A percentile compares a stretch with the other conserved stretches of the same genome.
Evolutionary conservation across 805 yeast genomes (phyloP).

Genomic region (Limtongia smithiae): DNA sequence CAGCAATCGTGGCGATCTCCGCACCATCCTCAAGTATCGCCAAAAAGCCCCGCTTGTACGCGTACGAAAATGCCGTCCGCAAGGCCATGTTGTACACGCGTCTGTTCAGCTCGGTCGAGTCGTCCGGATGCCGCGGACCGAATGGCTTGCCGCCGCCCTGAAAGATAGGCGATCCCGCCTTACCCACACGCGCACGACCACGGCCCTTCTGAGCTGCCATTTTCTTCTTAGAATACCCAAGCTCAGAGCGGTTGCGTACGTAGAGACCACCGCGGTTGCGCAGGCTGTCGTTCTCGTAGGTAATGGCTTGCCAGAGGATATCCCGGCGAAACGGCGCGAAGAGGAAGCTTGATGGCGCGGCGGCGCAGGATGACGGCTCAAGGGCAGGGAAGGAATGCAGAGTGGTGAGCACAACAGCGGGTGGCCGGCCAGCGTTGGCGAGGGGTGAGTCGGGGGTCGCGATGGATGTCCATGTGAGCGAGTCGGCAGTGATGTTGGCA

Average conservation of each 20-base stretch:
- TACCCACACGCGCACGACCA: constrained; percentile 95
- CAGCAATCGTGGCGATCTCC: constrained; percentile 31
- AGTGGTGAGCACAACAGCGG: constrained; percentile 15
- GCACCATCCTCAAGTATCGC: constrained; percentile 59
- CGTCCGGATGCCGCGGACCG: constrained; percentile 87
- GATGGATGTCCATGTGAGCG: background rate
- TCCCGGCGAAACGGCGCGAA: constrained; percentile 83
- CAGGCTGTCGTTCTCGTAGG: constrained; percentile 75
- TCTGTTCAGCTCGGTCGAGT: constrained; percentile 70
- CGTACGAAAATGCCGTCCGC: constrained; percentile 76
- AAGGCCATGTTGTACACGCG: constrained; percentile 74
- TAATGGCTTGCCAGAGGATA: constrained; percentile 88
- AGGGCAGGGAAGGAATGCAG: constrained; percentile 79
- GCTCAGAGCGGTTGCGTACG: constrained; percentile 81
- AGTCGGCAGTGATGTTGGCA: background rate
- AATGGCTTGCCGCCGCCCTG: constrained; percentile 85
- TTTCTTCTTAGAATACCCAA: constrained; percentile 79
- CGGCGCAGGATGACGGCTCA: constrained; percentile 75
- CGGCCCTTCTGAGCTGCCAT: constrained; percentile 87
- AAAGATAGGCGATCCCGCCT: constrained; percentile 89
- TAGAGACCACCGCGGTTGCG: constrained; percentile 41
- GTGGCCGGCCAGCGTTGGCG: constrained; percentile 11
- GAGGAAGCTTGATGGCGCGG: constrained; percentile 69
- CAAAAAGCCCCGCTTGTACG: constrained; percentile 70
- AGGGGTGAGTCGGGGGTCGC: background rate